Percentiles rank a stretch among this genome's conserved stretches.
Evolutionary conservation across 345 rosid species (phyloP).

Genomic region (Eutrema japonicum): DNA sequence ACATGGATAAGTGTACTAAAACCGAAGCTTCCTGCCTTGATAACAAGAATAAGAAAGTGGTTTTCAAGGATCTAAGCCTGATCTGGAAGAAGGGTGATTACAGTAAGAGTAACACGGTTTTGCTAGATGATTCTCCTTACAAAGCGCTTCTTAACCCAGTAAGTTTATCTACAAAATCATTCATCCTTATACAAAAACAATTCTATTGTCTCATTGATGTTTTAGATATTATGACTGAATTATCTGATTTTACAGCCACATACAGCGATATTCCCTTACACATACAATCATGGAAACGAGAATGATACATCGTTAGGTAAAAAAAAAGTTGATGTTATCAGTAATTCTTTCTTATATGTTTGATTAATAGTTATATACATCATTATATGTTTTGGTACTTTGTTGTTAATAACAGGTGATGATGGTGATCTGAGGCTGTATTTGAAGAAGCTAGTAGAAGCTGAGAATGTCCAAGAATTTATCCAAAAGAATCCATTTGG

Average conservation of each 20-base stretch:
- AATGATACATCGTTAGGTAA: background rate
- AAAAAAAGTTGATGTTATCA: background rate
- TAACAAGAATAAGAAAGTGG: background rate
- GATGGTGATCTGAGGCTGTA: constrained; percentile 38
- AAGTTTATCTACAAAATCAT: constrained; percentile 20
- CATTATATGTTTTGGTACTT: background rate
- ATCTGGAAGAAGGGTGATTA: background rate
- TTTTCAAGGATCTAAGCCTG: background rate
- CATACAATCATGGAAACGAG: background rate
- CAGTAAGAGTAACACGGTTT: background rate
- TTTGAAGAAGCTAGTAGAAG: constrained; percentile 56
- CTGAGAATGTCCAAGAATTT: constrained; percentile 60
- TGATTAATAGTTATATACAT: background rate
- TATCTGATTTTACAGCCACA: constrained; percentile 11
- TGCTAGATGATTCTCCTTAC: constrained; percentile 13
- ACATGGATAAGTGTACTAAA: background rate
- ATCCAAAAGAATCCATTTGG: constrained; percentile 71
- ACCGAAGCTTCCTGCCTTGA: background rate
- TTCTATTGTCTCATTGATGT: no score
- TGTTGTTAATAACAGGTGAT: background rate
- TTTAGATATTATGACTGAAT: background rate
- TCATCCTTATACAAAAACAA: background rate
- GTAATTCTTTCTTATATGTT: background rate
- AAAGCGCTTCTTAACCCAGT: constrained; percentile 2
- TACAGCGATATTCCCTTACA: background rate